phyloP scores from a whole-genome alignment of 1,284 basidiomycete genomes.

The Malassezia obtusa region DNA sequence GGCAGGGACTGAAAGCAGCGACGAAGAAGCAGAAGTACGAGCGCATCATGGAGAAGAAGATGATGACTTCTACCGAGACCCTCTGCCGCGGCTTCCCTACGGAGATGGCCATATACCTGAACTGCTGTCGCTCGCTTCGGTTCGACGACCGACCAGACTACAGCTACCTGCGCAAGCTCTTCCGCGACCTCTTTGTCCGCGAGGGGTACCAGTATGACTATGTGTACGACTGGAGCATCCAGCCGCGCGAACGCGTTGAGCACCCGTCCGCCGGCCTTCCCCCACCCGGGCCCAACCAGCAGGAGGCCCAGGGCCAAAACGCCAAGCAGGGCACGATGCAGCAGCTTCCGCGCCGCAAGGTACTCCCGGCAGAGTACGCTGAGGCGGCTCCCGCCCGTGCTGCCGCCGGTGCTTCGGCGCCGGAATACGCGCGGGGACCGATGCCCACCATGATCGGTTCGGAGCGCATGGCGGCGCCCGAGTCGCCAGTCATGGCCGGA shows the following conservation, averaged over 20 bases:
- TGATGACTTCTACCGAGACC: conserved; percentile 49
- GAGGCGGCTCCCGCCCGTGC: background rate
- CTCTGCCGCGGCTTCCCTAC: conserved; percentile 49
- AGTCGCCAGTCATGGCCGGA: background rate
- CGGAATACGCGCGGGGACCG: conserved; percentile 8
- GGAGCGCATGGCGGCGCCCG: conserved; percentile 1
- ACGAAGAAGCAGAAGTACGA: conserved; percentile 50
- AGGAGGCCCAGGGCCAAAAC: conserved; percentile 8
- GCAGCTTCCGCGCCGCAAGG: conserved; percentile 46
- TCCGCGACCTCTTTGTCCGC: conserved; percentile 49
- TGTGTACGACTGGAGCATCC: conserved; percentile 49
- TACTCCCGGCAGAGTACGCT: conserved; percentile 24
- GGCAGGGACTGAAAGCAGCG: conserved; percentile 48
- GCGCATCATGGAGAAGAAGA: conserved; percentile 50
- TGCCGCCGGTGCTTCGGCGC: background rate
- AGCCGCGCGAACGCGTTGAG: conserved; percentile 39
- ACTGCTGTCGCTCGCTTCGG: conserved; percentile 49
- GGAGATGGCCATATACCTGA: conserved; percentile 49
- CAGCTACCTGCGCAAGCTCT: conserved; percentile 48
- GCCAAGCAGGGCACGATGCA: conserved; percentile 21
- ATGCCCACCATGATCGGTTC: background rate
- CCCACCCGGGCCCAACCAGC: conserved; percentile 12
- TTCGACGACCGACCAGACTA: conserved; percentile 49
- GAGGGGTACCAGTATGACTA: conserved; percentile 50
- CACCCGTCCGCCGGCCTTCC: conserved; percentile 19